phyloP scores from a whole-genome alignment of 371 early-diverging fungal species.

The Dichotomocladium elegans region DNA sequence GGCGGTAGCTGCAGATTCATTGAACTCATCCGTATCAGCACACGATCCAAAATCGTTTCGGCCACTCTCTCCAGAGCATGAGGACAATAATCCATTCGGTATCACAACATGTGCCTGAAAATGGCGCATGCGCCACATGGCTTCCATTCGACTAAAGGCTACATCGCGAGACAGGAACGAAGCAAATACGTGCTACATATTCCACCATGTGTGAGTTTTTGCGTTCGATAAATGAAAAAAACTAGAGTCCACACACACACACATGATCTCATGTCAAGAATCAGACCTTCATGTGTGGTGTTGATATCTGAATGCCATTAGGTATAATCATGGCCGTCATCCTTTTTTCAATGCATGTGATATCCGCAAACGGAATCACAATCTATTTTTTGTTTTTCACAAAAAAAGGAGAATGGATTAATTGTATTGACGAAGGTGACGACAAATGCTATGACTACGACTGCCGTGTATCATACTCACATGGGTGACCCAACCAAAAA shows the following conservation, averaged over 20 bases:
- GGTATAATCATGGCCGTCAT: conserved; percentile 79
- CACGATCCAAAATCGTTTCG: too few relatives aligned
- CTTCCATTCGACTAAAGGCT: conserved; percentile 64
- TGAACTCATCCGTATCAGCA: too few relatives aligned
- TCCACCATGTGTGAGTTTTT: too few relatives aligned
- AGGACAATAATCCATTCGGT: too few relatives aligned
- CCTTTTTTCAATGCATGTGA: conserved; percentile 74
- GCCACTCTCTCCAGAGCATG: too few relatives aligned
- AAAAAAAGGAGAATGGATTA: not conserved
- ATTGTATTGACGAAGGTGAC: not conserved
- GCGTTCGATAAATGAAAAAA: too few relatives aligned
- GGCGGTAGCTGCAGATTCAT: too few relatives aligned
- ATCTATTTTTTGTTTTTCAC: conserved; percentile 38
- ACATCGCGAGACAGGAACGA: conserved; percentile 76
- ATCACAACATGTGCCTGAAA: too few relatives aligned
- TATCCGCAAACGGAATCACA: conserved; percentile 76
- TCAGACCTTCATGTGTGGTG: conserved; percentile 64
- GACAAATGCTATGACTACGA: too few relatives aligned
- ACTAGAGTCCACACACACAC: too few relatives aligned
- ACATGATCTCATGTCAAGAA: too few relatives aligned
- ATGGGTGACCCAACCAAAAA: conserved; percentile 84
- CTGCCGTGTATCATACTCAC: too few relatives aligned
- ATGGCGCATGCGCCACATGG: conserved; percentile 54
- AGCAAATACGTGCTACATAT: conserved; percentile 73
- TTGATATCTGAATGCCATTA: conserved; percentile 78